Evolutionary conservation across 1,139 yeast genomes (phyloP).

Genomic region (Taiozyma sp.): DNA sequence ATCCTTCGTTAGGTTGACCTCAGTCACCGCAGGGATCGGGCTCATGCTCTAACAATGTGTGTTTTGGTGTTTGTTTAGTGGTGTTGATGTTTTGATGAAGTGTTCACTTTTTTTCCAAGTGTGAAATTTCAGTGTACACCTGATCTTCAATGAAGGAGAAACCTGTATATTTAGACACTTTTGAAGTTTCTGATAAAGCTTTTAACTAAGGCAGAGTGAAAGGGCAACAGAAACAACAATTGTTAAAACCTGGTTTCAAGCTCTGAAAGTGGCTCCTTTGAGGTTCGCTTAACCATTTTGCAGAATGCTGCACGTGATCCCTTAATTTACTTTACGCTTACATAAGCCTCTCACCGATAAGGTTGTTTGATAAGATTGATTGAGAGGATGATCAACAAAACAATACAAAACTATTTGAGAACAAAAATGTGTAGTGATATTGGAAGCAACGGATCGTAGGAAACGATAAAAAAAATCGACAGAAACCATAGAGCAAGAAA

Average conservation of each 20-base stretch:
- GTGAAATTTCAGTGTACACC: background rate
- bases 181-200: background rate
- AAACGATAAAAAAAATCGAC: background rate
- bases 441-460: background rate
- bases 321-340: background rate
- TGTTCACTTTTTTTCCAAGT: background rate
- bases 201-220: background rate
- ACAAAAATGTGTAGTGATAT: background rate
- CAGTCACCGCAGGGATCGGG: conserved; percentile 19
- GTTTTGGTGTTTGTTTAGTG: background rate
- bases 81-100: conserved; percentile 1
- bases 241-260: background rate
- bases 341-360: background rate
- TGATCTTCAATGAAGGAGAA: background rate
- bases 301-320: background rate
- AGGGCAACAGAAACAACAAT: background rate
- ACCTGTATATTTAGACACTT: background rate
- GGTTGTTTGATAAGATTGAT: background rate
- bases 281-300: background rate
- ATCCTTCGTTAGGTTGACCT: conserved; percentile 22
- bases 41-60: background rate
- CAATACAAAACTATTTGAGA: background rate
- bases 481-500: background rate
- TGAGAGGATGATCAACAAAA: background rate
- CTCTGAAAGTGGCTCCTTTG: background rate